Base-by-base conservation (phyloP, 78 protist genomes). In the Dictyostelium brefeldianum region DNA sequence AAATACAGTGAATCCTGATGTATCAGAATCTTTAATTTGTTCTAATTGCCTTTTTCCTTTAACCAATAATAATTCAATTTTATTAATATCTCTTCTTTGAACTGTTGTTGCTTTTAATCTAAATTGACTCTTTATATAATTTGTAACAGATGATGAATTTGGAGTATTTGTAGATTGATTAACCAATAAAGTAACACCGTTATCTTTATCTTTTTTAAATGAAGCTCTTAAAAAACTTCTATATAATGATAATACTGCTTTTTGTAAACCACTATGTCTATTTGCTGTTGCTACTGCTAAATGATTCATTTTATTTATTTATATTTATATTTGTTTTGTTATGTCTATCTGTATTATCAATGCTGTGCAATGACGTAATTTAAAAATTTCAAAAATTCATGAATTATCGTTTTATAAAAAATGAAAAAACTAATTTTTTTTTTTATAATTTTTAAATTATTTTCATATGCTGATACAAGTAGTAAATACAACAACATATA, bases 201-300 rank as follows among this genome's bases (percentile, higher is more conserved):
- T 82, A 12, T 15, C 25, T 59, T 20, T 75, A 74, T 84, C 92
- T 53, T 59, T 84, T 27, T 47, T 56, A 54, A 18, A 12, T 15
- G 93, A 74, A 10, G 43, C 69, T 51, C 93, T 87, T 47, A 87
- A 29, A 64, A 87, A 87, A 17, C 69, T 77, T 51, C 93, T 56
- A 77, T 87, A 87, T 10, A 87, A 50, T 15, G 93, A 87, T 47
- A 87, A 51, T 0, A 87, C 78, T 48, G 62, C 83, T 87, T 77
- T 87, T 80, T 87, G 93, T n/a, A 87, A 10, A 8, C 93, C 93
- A 64, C 93, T 87, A 27, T 77, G 51, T 77, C 81, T 87, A 20
- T 53, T n/a, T 59, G 77, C 51, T 53, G 41, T 36, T n/a, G 41
- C 56, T 11, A 56, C 31, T 51, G 56, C 56, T 51, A 14, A 36